phyloP scores from a whole-genome alignment of 768 basidiomycete species.

The Auricularia auricula-judae region DNA sequence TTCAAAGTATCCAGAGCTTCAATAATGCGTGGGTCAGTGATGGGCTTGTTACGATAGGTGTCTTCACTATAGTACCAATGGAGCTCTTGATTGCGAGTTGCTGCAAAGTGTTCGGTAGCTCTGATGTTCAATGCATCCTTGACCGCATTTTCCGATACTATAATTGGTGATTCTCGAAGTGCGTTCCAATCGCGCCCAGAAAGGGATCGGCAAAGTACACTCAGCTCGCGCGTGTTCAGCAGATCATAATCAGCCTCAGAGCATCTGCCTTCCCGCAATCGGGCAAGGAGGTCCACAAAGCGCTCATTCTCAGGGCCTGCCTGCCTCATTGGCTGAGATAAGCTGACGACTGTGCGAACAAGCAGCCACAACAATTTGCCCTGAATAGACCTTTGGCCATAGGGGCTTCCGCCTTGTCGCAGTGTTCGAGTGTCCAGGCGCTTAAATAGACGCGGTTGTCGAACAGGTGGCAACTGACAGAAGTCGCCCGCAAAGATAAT shows the following conservation, averaged over 20 bases:
- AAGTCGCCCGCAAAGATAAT: constrained; percentile 8
- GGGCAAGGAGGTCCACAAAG: constrained; percentile 12
- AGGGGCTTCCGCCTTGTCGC: neutral
- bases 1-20: neutral
- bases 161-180: constrained; percentile 22
- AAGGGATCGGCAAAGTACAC: neutral
- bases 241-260: constrained; percentile 14
- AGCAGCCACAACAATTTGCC: constrained; percentile 27
- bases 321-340: constrained; percentile 19
- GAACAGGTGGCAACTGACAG: neutral
- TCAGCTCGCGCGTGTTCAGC: constrained; percentile 10
- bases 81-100: neutral
- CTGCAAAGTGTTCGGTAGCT: neutral
- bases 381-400: constrained; percentile 11
- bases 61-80: neutral
- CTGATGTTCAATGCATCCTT: constrained; percentile 13
- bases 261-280: neutral
- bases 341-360: constrained; percentile 18
- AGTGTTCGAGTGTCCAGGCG: neutral
- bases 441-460: neutral
- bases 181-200: constrained; percentile 2
- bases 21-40: neutral
- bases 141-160: constrained; percentile 24
- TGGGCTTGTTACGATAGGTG: neutral
- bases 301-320: constrained; percentile 10